A percentile compares a stretch with the other conserved stretches of the same genome.
phyloP scores from a whole-genome alignment of 768 basidiomycete species.

The Phanerodontia chrysosporium region DNA sequence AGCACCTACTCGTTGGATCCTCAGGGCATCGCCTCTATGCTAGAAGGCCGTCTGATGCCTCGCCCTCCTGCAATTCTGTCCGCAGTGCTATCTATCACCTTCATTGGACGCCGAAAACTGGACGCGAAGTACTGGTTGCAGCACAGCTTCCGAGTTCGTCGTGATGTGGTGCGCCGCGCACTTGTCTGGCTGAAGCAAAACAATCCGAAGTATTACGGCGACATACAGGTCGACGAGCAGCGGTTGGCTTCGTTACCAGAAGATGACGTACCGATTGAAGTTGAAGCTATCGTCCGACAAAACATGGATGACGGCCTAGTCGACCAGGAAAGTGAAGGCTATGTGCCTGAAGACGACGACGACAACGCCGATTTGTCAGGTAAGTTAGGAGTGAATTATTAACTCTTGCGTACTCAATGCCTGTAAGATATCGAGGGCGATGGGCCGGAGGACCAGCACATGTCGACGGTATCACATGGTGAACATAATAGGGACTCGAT shows the following conservation, averaged over 20 bases:
- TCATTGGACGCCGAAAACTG: background rate
- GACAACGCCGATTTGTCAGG: background rate
- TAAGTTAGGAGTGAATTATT: background rate
- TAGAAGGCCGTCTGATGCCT: conserved; percentile 33
- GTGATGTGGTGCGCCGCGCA: conserved; percentile 25
- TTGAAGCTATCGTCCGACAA: background rate
- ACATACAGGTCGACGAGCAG: conserved; percentile 23
- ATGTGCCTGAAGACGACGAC: conserved; percentile 23
- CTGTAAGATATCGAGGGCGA: too few relatives aligned
- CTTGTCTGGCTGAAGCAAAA: conserved; percentile 33
- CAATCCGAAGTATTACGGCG: conserved; percentile 28
- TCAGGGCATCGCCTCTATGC: conserved; percentile 27
- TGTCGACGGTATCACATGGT: too few relatives aligned
- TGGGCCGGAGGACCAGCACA: too few relatives aligned
- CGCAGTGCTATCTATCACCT: conserved; percentile 10
- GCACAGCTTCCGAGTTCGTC: conserved; percentile 29
- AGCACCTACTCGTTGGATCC: conserved; percentile 26
- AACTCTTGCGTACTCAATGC: too few relatives aligned
- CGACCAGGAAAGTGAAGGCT: conserved; percentile 21
- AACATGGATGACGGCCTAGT: conserved; percentile 14
- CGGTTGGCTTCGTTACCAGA: conserved; percentile 6
- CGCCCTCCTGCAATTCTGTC: conserved; percentile 21
- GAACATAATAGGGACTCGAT: too few relatives aligned
- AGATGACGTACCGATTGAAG: background rate
- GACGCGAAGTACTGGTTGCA: conserved; percentile 27